These are phyloP conservation scores for Pythium pyrilobum DNA, from an alignment of 352 stramenopile genomes.

Conservation along the genomic window DNA sequence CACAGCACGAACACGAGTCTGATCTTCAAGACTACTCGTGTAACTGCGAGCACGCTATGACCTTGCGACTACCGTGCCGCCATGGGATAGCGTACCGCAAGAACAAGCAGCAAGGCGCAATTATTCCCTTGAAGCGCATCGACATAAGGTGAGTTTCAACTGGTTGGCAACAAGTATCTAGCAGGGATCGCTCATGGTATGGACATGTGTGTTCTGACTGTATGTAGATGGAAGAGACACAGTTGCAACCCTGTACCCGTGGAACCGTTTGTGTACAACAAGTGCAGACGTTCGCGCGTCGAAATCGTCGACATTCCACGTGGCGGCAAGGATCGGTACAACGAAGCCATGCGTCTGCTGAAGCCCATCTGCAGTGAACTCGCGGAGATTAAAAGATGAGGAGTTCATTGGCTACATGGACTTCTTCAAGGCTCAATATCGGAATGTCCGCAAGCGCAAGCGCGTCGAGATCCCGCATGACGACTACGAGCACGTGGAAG, in stretches of 20 bases:
- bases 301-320: too few species aligned
- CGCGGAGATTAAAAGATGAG: neutral
- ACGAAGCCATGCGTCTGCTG: neutral
- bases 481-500: too few species aligned
- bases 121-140: neutral
- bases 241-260: too few species aligned
- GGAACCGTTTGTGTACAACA: too few species aligned
- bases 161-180: too few species aligned
- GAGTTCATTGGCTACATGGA: neutral
- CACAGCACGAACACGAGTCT: neutral
- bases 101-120: neutral
- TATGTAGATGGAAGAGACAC: too few species aligned
- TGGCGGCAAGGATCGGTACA: neutral
- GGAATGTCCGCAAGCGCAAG: too few species aligned
- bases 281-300: too few species aligned
- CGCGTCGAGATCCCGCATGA: too few species aligned
- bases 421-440: too few species aligned
- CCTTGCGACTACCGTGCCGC: neutral
- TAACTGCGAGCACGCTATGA: neutral
- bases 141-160: neutral
- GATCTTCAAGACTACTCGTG: neutral
- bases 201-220: neutral
- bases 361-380: constrained; percentile 1
- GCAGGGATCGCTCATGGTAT: too few species aligned
- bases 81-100: neutral